These are phyloP conservation scores for Colletotrichum sidae DNA, from an alignment of 2,329 filamentous ascomycete species.

Conservation along the genomic window DNA sequence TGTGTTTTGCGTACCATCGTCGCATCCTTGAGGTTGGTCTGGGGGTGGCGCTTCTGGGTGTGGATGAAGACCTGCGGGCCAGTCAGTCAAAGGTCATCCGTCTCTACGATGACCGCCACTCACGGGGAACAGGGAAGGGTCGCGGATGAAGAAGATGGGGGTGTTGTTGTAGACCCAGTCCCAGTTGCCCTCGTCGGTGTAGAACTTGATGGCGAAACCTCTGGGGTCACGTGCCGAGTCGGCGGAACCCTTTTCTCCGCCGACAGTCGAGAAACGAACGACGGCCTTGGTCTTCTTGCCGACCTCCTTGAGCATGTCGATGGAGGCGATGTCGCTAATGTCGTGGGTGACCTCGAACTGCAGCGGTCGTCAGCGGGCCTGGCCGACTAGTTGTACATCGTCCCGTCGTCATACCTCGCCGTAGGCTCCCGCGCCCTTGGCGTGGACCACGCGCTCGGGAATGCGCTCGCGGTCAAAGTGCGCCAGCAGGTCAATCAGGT, in stretches of 20 bases:
- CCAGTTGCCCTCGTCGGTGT: constrained; percentile 77
- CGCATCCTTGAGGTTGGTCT: constrained; percentile 77
- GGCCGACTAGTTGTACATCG: not conserved
- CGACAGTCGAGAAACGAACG: constrained; percentile 80
- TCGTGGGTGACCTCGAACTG: constrained; percentile 58
- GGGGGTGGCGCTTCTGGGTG: constrained; percentile 81
- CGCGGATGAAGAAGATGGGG: constrained; percentile 81
- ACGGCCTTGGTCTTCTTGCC: constrained; percentile 78
- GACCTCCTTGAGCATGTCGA: constrained; percentile 65
- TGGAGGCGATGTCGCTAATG: constrained; percentile 66
- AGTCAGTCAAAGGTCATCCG: not conserved
- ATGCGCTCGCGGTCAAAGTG: constrained; percentile 65
- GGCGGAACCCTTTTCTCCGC: constrained; percentile 77
- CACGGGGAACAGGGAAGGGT: constrained; percentile 77
- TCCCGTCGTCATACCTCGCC: constrained; percentile 48
- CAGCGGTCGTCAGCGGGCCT: constrained; percentile 3
- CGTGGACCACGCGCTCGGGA: constrained; percentile 66
- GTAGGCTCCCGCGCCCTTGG: constrained; percentile 68
- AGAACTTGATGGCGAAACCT: constrained; percentile 79
- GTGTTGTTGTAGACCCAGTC: constrained; percentile 84
- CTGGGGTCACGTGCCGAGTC: constrained; percentile 79
- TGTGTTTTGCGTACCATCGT: constrained; percentile 61
- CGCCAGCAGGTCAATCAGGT: constrained; percentile 71
- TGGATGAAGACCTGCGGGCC: constrained; percentile 70
- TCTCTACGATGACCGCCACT: not conserved